Percentiles rank a stretch among this genome's conserved stretches.
These are phyloP conservation scores for Colletotrichum liaoningense DNA, from an alignment of 2,329 filamentous ascomycete species.

Conservation along the genomic window DNA sequence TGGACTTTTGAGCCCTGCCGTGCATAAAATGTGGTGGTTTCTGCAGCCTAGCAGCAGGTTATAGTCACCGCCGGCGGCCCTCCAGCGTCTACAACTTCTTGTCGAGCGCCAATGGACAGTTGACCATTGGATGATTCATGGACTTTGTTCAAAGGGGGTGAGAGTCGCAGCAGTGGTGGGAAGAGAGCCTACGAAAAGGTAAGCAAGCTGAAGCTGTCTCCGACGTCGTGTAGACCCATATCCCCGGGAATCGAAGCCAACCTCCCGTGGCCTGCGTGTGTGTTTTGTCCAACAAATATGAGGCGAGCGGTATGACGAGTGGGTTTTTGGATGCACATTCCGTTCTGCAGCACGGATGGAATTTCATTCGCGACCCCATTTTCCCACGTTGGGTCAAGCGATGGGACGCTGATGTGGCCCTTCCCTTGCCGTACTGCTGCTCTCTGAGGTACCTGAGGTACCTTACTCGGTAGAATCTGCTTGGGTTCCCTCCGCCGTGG, in stretches of 20 bases:
- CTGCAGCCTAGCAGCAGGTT: background rate
- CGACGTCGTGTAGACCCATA: background rate
- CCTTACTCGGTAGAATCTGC: background rate
- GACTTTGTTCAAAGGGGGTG: background rate
- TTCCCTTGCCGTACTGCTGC: background rate
- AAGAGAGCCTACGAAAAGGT: background rate
- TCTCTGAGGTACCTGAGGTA: background rate
- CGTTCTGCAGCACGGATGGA: slow-evolving; percentile 24
- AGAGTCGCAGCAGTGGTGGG: background rate
- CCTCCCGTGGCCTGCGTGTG: background rate
- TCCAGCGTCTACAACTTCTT: background rate
- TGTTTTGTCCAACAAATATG: slow-evolving; percentile 3
- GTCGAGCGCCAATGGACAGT: background rate
- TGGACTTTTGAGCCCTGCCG: slow-evolving; percentile 14
- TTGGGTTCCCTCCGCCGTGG: slow-evolving; percentile 4
- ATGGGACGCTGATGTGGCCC: slow-evolving; percentile 28
- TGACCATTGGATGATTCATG: slow-evolving; percentile 6
- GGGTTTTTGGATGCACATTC: slow-evolving; percentile 18
- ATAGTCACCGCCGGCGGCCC: background rate
- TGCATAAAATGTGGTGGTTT: slow-evolving; percentile 19
- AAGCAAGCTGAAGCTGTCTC: background rate
- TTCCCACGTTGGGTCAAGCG: slow-evolving; percentile 8
- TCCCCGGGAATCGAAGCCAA: background rate
- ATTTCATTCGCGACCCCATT: slow-evolving; percentile 7
- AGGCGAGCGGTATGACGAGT: slow-evolving; percentile 15